These are phyloP conservation scores for Thelephora ganbajun DNA, from an alignment of 768 basidiomycete genomes.

Conservation along the genomic window DNA sequence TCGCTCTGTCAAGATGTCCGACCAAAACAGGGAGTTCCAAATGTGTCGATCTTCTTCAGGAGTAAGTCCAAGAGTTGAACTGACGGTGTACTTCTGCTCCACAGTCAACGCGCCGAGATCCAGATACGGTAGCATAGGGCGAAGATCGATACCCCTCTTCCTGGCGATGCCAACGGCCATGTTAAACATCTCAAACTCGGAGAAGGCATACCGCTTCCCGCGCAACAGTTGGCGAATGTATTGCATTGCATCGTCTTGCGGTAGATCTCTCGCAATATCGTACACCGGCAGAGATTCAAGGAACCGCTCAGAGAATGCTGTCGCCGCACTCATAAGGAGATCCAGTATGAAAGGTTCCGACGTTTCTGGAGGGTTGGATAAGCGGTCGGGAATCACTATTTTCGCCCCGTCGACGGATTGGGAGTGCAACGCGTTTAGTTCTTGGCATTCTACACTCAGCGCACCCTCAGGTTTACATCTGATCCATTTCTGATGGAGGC, in stretches of 20 bases:
- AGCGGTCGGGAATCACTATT: slow-evolving; percentile 42
- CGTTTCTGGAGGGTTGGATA: slow-evolving; percentile 35
- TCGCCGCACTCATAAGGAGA: slow-evolving; percentile 31
- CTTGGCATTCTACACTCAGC: slow-evolving; percentile 50
- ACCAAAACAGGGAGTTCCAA: slow-evolving; percentile 46
- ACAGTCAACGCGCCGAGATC: slow-evolving; percentile 42
- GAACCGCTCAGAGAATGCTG: slow-evolving; percentile 31
- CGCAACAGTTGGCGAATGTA: slow-evolving; percentile 33
- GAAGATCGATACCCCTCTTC: slow-evolving; percentile 29
- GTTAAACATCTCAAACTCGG: slow-evolving; percentile 48
- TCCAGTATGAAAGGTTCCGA: slow-evolving; percentile 37
- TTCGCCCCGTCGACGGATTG: slow-evolving; percentile 54
- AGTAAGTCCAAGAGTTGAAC: slow-evolving; percentile 24
- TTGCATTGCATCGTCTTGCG: slow-evolving; percentile 25
- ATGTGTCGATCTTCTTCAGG: slow-evolving; percentile 29
- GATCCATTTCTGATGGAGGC: slow-evolving; percentile 49
- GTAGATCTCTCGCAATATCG: slow-evolving; percentile 4
- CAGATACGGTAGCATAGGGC: slow-evolving; percentile 33
- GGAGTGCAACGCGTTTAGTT: slow-evolving; percentile 58
- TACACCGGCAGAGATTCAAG: slow-evolving; percentile 13
- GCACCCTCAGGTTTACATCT: slow-evolving; percentile 40
- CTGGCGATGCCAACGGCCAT: slow-evolving; percentile 32
- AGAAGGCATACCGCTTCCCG: slow-evolving; percentile 36
- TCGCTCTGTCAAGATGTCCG: slow-evolving; percentile 36
- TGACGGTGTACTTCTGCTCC: slow-evolving; percentile 39